phyloP scores from a whole-genome alignment of 2,329 filamentous ascomycete species.

The Teratosphaeriaceae sp. region DNA sequence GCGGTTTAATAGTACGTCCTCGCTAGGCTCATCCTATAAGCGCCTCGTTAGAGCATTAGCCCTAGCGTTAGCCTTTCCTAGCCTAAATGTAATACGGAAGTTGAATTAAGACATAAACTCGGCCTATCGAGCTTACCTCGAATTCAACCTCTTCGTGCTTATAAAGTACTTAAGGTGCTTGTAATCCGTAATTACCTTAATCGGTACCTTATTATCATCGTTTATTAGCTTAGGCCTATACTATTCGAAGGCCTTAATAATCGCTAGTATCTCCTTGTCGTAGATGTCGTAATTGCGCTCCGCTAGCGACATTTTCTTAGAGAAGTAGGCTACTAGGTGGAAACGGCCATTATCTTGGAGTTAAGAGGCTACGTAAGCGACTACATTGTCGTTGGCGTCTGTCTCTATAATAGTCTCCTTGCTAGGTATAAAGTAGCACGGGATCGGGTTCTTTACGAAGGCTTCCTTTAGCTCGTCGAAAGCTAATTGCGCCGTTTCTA shows the following conservation, averaged over 20 bases:
- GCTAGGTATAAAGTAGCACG: no score
- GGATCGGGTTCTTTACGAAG: no score
- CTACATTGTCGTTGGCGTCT: no score
- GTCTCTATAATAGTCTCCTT: no score
- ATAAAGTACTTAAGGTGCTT: neutral
- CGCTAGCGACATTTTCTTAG: neutral
- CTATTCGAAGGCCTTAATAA: neutral
- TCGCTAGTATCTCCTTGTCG: neutral
- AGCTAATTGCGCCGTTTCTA: no score
- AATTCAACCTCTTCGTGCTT: neutral
- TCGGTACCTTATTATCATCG: neutral
- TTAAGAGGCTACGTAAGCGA: no score
- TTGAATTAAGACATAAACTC: neutral
- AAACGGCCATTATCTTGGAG: no score
- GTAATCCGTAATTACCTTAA: neutral
- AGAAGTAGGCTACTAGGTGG: neutral
- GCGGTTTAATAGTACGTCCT: no score
- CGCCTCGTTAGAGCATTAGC: neutral
- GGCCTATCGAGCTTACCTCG: neutral
- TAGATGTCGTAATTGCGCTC: neutral
- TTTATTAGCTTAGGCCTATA: neutral
- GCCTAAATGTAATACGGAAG: neutral
- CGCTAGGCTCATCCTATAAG: neutral
- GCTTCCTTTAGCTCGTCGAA: no score
- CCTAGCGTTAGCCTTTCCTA: neutral